Conservation (phyloP, 768 basidiomycete genomes). For the Butyriboletus loyo region DNA sequence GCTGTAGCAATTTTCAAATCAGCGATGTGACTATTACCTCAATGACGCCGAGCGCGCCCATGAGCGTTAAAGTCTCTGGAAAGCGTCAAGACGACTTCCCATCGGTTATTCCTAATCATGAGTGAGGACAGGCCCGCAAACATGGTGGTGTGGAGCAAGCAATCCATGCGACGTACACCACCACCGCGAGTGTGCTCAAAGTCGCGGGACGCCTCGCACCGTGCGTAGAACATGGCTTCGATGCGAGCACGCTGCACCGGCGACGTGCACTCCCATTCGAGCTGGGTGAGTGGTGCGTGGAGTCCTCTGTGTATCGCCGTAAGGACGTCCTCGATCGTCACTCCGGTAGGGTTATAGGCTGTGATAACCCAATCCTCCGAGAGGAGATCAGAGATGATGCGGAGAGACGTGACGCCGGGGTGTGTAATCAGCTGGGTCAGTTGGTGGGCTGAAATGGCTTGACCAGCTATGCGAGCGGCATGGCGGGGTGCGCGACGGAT, state of each 20-base stretch:
- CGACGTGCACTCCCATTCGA: constrained; percentile 44
- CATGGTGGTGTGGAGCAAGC: constrained; percentile 43
- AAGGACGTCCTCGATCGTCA: constrained; percentile 54
- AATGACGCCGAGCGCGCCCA: neutral
- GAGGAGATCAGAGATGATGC: constrained; percentile 46
- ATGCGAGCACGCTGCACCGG: constrained; percentile 43
- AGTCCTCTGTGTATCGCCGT: constrained; percentile 42
- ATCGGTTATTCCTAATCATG: constrained; percentile 35
- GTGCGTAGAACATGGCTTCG: constrained; percentile 40
- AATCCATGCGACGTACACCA: constrained; percentile 50
- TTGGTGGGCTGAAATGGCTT: constrained; percentile 15
- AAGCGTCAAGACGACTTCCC: constrained; percentile 45
- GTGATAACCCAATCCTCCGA: constrained; percentile 42
- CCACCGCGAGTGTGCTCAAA: constrained; percentile 34
- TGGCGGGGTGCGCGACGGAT: constrained; percentile 40
- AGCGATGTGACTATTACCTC: neutral
- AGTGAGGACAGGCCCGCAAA: constrained; percentile 53
- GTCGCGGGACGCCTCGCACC: constrained; percentile 41
- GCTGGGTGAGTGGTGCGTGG: constrained; percentile 34
- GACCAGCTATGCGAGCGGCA: constrained; percentile 13
- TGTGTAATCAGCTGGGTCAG: constrained; percentile 42
- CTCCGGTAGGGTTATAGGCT: constrained; percentile 40
- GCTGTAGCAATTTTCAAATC: constrained; percentile 3
- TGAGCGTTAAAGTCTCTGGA: constrained; percentile 30
- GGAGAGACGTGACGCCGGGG: constrained; percentile 39